Evolutionary conservation across 1,284 basidiomycete species (phyloP), one percentile per base, ranked within the genome.

Genomic region (Malassezia globosa): DNA sequence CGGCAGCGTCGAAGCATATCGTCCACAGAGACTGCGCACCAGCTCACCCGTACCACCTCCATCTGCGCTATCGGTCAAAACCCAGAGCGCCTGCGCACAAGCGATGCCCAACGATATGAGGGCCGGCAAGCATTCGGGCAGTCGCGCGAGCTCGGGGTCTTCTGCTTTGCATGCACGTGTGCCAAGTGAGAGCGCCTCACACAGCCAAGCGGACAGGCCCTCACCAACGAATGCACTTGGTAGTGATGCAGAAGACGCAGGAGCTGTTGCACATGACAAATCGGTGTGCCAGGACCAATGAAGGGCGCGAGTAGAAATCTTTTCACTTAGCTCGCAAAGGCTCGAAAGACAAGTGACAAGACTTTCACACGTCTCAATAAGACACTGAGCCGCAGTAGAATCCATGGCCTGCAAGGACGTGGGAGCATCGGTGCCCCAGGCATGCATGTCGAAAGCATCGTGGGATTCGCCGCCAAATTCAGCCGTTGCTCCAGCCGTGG

Each of bases 331-430:
- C 26, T 61, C 62, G 46, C 60, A 58, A 3, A 62, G 34, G 34
- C 60, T 60, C 51, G 56, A 54, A 2, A 61, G 48, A 13, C 57
- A 27, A 5, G 60, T 60, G n/a, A 59, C 62, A 11, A 62, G 53
- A 29, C 52, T 61, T 24, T 58, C 60, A 21, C 55, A 59, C 54
- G 56, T 56, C 46, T 64, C 62, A 31, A 62, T 39, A 16, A 64
- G 51, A 10, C 56, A 59, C 37, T 56, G 58, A 5, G 58, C 42
- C 1, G 62, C 58, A 24, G 50, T 51, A 16, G 48, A 37, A 27
- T 58, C 60, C 38, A 64, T 54, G 3, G 39, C 19, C 33, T 56
- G 45, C 45, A 62, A 18, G 26, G 40, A 41, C 18, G 39, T 22
- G 5, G 35, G 24, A 16, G 39, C 39, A 35, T 53, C 55, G 5